Conservation (phyloP, 495 filamentous ascomycete genomes). For the Xylaria cubensis region DNA sequence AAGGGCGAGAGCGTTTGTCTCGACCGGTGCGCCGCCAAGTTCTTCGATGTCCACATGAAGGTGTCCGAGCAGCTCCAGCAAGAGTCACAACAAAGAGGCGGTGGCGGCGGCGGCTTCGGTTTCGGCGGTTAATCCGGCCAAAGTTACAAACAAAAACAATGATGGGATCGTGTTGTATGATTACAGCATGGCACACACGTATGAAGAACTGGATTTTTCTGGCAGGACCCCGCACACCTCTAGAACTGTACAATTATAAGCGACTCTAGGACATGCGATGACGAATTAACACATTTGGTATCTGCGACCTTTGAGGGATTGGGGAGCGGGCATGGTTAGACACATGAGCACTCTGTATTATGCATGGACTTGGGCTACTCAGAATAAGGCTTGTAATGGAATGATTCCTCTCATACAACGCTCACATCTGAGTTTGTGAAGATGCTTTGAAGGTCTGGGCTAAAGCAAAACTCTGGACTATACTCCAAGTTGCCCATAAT, state of each 20-base stretch:
- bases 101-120: slow-evolving; percentile 46
- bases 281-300: slow-evolving; percentile 19
- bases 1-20: slow-evolving; percentile 98
- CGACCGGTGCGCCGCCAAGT: slow-evolving; percentile 94
- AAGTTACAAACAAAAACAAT: background rate
- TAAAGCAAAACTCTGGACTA: background rate
- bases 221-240: background rate
- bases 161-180: background rate
- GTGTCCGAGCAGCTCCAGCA: slow-evolving; percentile 67
- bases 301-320: slow-evolving; percentile 9
- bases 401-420: slow-evolving; percentile 21
- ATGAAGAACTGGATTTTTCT: slow-evolving; percentile 2
- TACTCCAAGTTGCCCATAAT: background rate
- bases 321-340: background rate
- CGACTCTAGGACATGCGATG: slow-evolving; percentile 19
- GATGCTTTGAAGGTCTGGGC: background rate
- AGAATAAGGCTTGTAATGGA: slow-evolving; percentile 25
- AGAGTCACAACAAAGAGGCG: slow-evolving; percentile 52
- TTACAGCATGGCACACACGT: background rate
- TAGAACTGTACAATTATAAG: slow-evolving; percentile 28
- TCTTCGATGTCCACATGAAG: slow-evolving; percentile 98
- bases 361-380: slow-evolving; percentile 9
- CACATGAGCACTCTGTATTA: slow-evolving; percentile 17
- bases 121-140: slow-evolving; percentile 40
- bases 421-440: background rate